Evolutionary conservation across 176 grass and related monocot species (phyloP), one percentile per base, ranked within the genome.

Genomic region (Lolium perenne): DNA sequence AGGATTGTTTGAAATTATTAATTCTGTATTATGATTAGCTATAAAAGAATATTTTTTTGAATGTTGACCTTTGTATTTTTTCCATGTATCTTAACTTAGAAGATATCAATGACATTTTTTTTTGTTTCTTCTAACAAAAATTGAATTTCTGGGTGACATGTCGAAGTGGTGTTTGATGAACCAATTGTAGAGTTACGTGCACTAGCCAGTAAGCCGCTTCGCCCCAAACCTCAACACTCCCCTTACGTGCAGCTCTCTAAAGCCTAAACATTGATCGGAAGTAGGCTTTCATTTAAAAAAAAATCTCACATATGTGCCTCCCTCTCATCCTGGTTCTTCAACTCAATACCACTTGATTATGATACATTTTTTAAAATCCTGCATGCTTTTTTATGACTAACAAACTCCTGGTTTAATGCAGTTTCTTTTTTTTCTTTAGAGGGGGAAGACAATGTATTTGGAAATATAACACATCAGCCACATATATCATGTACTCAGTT

Each of bases 381-480:
- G 7, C 18, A 58, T 58, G 56, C 56, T 58, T 58, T 58, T 25
- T 86, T 10, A 73, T 74, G 47, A 29, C 43, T 29, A 65, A 71
- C 25, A 78, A 1, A 10, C 6, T 67, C 14, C n/a, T 56, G 4
- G 4, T 17, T 45, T 79, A 71, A 15, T 71, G 56, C 22, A 58
- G 29, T 57, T 43, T 79, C 7, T 46, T 18, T 29, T 29, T 29
- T 29, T 29, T 59, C 41, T 71, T 71, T 17, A 15, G 11, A 15
- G 55, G 38, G 29, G 21, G 40, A 80, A 79, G 14, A 46, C 56
- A 4, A 46, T 25, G 22, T 72, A 58, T 71, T 71, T 13, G 40
- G 51, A 64, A 70, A 41, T 12, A 57, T 71, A 71, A 71, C 65
- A 71, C 47, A 41, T 71, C 4, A 38, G 17, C 12, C 35, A 71